Evolutionary conservation across 306 rosid genomes (phyloP).

Genomic region (Citrullus colocynthis): DNA sequence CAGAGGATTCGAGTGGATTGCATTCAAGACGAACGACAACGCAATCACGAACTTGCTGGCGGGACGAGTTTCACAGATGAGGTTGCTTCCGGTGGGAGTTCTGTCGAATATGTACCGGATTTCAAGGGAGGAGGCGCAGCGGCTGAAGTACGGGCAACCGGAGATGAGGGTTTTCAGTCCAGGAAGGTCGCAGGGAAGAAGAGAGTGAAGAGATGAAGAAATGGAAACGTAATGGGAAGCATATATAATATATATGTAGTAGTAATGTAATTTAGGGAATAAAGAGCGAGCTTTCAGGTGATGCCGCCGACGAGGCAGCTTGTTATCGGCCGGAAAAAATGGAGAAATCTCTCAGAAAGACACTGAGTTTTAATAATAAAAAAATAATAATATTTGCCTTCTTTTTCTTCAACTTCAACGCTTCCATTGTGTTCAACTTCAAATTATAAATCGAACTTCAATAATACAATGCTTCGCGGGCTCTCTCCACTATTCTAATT

Average conservation of each 20-base stretch:
- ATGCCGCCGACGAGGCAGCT: background rate
- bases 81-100: conserved; percentile 11
- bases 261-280: background rate
- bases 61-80: conserved; percentile 12
- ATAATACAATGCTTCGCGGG: no score
- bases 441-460: no score
- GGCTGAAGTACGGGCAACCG: conserved; percentile 11
- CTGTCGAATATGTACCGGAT: conserved; percentile 4
- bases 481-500: no score
- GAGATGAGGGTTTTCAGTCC: conserved; percentile 17
- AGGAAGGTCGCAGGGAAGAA: background rate
- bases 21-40: conserved; percentile 22
- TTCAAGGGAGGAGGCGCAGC: conserved; percentile 10
- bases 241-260: background rate
- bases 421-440: background rate
- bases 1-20: conserved; percentile 20
- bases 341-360: conserved; percentile 2
- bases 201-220: background rate
- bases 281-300: conserved; percentile 4
- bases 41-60: conserved; percentile 14
- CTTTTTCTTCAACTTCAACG: background rate
- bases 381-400: background rate
- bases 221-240: background rate
- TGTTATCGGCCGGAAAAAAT: background rate
- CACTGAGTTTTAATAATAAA: conserved; percentile 1